Percentiles rank a stretch among this genome's conserved stretches.
These are phyloP conservation scores for Aspergillus bombycis DNA, from an alignment of 2,329 filamentous ascomycete genomes.

Conservation along the genomic window DNA sequence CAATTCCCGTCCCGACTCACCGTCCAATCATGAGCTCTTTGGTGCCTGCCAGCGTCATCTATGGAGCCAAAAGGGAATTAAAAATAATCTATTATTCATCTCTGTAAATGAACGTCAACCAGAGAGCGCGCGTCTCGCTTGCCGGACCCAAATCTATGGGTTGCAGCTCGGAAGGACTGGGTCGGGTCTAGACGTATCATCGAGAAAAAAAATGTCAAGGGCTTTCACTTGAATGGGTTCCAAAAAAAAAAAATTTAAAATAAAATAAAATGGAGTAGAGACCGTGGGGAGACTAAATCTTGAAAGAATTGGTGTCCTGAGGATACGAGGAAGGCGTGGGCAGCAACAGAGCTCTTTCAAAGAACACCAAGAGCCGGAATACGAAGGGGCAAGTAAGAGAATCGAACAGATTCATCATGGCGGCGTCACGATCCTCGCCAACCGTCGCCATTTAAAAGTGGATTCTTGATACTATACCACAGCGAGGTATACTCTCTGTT, in stretches of 20 bases:
- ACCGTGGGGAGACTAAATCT: background rate
- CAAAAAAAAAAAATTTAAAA: background rate
- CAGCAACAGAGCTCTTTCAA: background rate
- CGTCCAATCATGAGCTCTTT: conserved; percentile 13
- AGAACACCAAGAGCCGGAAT: background rate
- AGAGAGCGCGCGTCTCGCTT: conserved; percentile 4
- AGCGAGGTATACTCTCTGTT: background rate
- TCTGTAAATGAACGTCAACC: background rate
- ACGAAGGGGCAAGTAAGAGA: background rate
- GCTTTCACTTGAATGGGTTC: background rate
- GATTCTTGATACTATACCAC: background rate
- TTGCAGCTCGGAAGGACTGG: conserved; percentile 14
- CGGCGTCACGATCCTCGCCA: background rate
- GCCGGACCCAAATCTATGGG: conserved; percentile 21
- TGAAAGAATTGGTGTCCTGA: background rate
- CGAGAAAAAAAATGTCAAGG: background rate
- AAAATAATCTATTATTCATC: conserved; percentile 7
- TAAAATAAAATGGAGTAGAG: background rate
- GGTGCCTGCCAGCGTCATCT: conserved; percentile 8
- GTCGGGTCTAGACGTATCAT: conserved; percentile 13
- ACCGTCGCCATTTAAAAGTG: background rate
- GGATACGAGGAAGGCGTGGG: background rate
- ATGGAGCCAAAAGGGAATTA: conserved; percentile 5
- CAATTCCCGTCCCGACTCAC: background rate
- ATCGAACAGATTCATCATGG: background rate